These are phyloP conservation scores for Aspergillus intermedius DNA, from an alignment of 2,329 filamentous ascomycete species.

Conservation along the genomic window DNA sequence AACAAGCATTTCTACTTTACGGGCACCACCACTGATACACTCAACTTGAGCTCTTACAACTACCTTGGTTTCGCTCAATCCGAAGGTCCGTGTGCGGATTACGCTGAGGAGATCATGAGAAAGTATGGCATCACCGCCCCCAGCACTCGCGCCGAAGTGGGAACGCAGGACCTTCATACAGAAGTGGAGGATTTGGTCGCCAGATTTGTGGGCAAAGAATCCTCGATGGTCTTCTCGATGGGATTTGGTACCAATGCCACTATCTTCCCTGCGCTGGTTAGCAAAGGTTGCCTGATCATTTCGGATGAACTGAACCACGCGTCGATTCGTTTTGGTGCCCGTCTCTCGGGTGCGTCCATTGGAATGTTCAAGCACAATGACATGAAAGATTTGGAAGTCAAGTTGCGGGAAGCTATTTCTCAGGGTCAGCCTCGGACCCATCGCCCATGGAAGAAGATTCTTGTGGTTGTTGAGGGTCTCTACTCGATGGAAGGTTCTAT, in stretches of 20 bases:
- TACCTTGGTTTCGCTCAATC: slow-evolving; percentile 98
- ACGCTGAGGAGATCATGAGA: slow-evolving; percentile 75
- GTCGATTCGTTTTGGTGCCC: slow-evolving; percentile 90
- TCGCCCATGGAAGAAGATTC: slow-evolving; percentile 97
- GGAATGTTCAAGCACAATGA: slow-evolving; percentile 97
- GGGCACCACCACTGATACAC: slow-evolving; percentile 83
- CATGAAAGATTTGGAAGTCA: slow-evolving; percentile 76
- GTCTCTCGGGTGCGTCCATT: slow-evolving; percentile 91
- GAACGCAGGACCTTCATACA: slow-evolving; percentile 77
- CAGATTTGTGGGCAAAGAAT: slow-evolving; percentile 85
- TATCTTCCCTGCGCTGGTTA: slow-evolving; percentile 83
- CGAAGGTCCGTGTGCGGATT: slow-evolving; percentile 90
- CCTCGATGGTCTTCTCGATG: slow-evolving; percentile 98
- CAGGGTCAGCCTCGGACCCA: slow-evolving; percentile 98
- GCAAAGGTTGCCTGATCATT: slow-evolving; percentile 88
- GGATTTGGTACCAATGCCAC: slow-evolving; percentile 94
- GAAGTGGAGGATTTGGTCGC: slow-evolving; percentile 90
- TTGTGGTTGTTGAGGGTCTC: slow-evolving; percentile 90
- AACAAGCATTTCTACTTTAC: slow-evolving; percentile 86
- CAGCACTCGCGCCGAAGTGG: slow-evolving; percentile 75
- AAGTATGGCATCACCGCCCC: slow-evolving; percentile 78
- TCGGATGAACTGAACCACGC: slow-evolving; percentile 98
- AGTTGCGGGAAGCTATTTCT: slow-evolving; percentile 84
- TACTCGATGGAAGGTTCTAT: slow-evolving; percentile 99
- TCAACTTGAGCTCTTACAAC: slow-evolving; percentile 99